A percentile compares a stretch with the other conserved stretches of the same genome.
phyloP scores from a whole-genome alignment of 768 basidiomycete species.

The Amanita subjunquillea region DNA sequence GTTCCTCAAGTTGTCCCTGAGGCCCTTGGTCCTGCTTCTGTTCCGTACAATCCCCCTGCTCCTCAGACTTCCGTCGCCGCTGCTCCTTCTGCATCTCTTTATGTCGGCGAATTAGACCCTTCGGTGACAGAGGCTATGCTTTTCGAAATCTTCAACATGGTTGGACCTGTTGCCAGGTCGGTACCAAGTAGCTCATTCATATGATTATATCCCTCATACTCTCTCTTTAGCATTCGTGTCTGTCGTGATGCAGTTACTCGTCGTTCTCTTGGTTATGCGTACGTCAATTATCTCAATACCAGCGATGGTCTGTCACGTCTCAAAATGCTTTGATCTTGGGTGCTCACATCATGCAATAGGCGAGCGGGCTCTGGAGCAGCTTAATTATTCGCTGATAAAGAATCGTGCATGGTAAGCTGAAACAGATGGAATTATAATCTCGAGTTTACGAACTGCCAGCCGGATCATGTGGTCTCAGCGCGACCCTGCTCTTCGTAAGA shows the following conservation, averaged over 20 bases:
- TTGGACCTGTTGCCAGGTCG: constrained; percentile 95
- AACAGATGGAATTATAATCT: constrained; percentile 6
- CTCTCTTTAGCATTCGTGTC: constrained; percentile 75
- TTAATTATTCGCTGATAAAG: constrained; percentile 99
- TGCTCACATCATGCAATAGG: constrained; percentile 31
- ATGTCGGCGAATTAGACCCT: constrained; percentile 97
- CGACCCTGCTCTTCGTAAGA: constrained; percentile 98
- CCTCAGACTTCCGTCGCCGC: constrained; percentile 46
- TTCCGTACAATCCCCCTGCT: constrained; percentile 49
- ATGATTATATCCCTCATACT: constrained; percentile 3
- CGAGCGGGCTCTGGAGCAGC: constrained; percentile 96
- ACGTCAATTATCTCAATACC: constrained; percentile 97
- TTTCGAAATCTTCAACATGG: constrained; percentile 99
- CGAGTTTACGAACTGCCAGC: constrained; percentile 29
- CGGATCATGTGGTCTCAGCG: constrained; percentile 99
- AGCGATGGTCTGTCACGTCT: constrained; percentile 60
- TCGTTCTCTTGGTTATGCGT: constrained; percentile 98
- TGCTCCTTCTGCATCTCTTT: constrained; percentile 85
- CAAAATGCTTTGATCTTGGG: not conserved
- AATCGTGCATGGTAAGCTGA: constrained; percentile 78
- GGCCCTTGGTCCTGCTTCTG: constrained; percentile 33
- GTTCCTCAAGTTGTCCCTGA: constrained; percentile 41
- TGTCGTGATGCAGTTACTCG: constrained; percentile 99
- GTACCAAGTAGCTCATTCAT: constrained; percentile 15
- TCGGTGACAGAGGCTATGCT: constrained; percentile 99